Conservation (phyloP, 495 filamentous ascomycete genomes). For the Podospora pseudocomata region DNA sequence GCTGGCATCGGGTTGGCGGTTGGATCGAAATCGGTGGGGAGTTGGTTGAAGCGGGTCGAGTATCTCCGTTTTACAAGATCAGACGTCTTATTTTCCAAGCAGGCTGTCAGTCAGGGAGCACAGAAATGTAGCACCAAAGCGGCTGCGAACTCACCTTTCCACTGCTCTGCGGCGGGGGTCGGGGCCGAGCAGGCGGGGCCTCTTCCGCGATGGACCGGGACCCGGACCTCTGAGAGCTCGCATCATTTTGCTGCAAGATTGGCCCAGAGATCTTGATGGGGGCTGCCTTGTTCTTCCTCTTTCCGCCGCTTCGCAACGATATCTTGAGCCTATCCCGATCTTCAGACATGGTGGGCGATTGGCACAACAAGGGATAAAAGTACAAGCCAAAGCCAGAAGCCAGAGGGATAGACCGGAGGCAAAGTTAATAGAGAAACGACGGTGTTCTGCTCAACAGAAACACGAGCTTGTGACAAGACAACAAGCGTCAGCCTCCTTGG, state of each 20-base stretch:
- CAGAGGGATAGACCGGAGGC: neutral
- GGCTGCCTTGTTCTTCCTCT: slow-evolving; percentile 70
- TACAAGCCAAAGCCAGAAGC: neutral
- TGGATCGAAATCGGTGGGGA: slow-evolving; percentile 63
- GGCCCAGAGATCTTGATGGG: slow-evolving; percentile 76
- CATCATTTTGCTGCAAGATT: slow-evolving; percentile 43
- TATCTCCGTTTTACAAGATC: slow-evolving; percentile 94
- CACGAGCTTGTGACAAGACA: neutral
- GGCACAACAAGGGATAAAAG: neutral
- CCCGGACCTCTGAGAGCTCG: slow-evolving; percentile 31
- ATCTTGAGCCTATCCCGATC: slow-evolving; percentile 67
- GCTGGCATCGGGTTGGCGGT: slow-evolving; percentile 63
- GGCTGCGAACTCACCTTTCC: slow-evolving; percentile 34
- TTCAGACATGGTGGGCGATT: slow-evolving; percentile 50
- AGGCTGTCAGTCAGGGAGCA: slow-evolving; percentile 8
- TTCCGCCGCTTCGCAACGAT: slow-evolving; percentile 75
- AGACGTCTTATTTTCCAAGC: slow-evolving; percentile 54
- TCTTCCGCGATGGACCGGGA: slow-evolving; percentile 33
- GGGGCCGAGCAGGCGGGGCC: slow-evolving; percentile 36
- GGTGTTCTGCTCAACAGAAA: neutral
- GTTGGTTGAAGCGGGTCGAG: slow-evolving; percentile 81
- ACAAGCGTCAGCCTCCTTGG: neutral
- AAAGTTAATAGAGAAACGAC: neutral
- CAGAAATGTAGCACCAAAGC: neutral
- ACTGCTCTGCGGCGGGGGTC: slow-evolving; percentile 40